Evolutionary conservation across 2,329 filamentous ascomycete genomes (phyloP), one percentile per base, ranked within the genome.

Genomic region (Pseudogymnoascus sp.): DNA sequence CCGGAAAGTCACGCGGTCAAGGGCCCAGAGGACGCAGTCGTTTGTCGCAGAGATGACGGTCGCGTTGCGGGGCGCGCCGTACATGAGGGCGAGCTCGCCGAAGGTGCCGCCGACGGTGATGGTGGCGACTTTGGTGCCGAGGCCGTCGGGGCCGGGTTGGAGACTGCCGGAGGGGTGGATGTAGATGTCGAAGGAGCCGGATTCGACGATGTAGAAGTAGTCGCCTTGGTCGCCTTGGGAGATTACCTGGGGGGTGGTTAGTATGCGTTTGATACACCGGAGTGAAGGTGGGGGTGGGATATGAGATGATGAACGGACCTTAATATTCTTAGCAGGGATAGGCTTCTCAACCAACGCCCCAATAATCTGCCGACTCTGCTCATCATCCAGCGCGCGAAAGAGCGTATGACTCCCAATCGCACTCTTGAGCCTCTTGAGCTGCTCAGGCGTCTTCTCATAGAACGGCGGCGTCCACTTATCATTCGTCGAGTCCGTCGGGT

Each of bases 191-290:
- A 97, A 97, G 21, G 82, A 81, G 40, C 94, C 94, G 66, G 87
- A 89, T 74, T 99, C 94, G 15, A 97, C 92, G 27, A 99, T 87
- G 74, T 99, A 99, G 78, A 99, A 99, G 79, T 89, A 97, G 76
- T 99, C 94, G 45, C 94, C 94, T 0, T 92, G 88, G 71, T 97
- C 94, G 61, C 94, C 94, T 78, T 99, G 94, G 59, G 87, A 88
- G 68, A 99, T 97, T 63, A 99, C 91, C 82, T 96, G 82, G 73
- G 1, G 13, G 27, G 29, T 55, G 15, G 42, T 27, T 10, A 45
- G 62, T 10, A 27, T 59, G 15, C 2, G 6, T 3, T 31, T 2
- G 27, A 8, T 10, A 27, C 7, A 58, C 4, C 18, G 15, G 1
- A 10, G 40, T 45, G 7, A 15, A 4, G 40, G 15, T 18, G 40